phyloP scores from a whole-genome alignment of 805 yeast genomes.

The Kazachstania bromeliacearum region DNA sequence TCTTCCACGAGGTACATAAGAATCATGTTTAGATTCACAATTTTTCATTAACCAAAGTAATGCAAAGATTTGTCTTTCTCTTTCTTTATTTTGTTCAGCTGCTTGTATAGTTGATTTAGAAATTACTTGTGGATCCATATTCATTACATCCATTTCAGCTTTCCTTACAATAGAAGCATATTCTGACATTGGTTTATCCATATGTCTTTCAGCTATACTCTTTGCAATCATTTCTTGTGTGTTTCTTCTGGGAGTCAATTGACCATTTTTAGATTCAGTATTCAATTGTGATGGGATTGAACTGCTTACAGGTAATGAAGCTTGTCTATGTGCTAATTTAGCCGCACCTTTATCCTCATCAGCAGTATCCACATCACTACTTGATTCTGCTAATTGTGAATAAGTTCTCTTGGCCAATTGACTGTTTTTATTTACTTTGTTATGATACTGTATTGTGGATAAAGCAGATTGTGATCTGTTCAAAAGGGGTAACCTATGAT shows the following conservation, averaged over 20 bases:
- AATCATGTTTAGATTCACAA: slow-evolving; percentile 41
- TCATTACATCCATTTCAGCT: slow-evolving; percentile 31
- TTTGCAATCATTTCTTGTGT: slow-evolving; percentile 24
- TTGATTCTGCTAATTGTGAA: slow-evolving; percentile 5
- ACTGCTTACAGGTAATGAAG: background rate
- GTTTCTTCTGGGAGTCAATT: slow-evolving; percentile 8
- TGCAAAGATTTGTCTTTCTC: slow-evolving; percentile 70
- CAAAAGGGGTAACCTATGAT: slow-evolving; percentile 4
- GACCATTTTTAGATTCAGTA: slow-evolving; percentile 6
- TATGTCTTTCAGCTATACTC: slow-evolving; percentile 21
- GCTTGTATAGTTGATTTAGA: slow-evolving; percentile 22
- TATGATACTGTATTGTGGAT: slow-evolving; percentile 1
- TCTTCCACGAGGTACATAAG: slow-evolving; percentile 55
- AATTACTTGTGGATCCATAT: slow-evolving; percentile 24
- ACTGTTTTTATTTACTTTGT: background rate
- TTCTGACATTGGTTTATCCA: slow-evolving; percentile 34
- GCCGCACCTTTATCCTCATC: too few relatives aligned
- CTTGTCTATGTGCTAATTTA: background rate
- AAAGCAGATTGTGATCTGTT: slow-evolving; percentile 5
- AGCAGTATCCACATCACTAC: too few relatives aligned
- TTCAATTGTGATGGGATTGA: background rate
- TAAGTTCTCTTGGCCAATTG: background rate
- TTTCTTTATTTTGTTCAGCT: slow-evolving; percentile 37
- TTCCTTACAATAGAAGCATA: slow-evolving; percentile 37
- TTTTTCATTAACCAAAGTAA: slow-evolving; percentile 68